phyloP scores from a whole-genome alignment of 345 rosid genomes.

The Lumnitzera racemosa region DNA sequence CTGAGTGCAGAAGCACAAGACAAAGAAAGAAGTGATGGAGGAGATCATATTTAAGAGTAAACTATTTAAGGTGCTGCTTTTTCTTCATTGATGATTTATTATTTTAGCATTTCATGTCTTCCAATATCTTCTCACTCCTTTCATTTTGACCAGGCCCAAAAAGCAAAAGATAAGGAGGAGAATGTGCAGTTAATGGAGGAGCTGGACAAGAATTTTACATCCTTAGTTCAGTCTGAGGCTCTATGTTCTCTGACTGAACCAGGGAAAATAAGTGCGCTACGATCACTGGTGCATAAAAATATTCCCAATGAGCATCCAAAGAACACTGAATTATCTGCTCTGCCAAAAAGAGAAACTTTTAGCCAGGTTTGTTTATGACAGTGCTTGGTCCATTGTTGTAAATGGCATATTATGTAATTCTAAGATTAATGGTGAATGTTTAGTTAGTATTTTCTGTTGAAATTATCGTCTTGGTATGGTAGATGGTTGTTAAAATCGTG shows the following conservation, averaged over 20 bases:
- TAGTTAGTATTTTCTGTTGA: not conserved
- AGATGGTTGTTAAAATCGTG: too few species aligned
- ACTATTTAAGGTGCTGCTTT: conserved; percentile 65
- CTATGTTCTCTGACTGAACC: conserved; percentile 58
- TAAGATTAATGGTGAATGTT: not conserved
- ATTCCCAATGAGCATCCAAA: conserved; percentile 28
- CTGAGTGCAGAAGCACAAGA: conserved; percentile 59
- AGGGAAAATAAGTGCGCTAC: conserved; percentile 52
- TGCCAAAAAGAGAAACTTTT: conserved; percentile 16
- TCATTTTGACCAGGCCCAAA: conserved; percentile 56
- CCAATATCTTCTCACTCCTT: not conserved
- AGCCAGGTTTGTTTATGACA: conserved; percentile 30
- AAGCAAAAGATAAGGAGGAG: conserved; percentile 79
- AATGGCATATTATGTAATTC: not conserved
- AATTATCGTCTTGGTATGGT: not conserved
- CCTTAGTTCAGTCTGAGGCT: conserved; percentile 55
- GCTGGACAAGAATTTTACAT: conserved; percentile 58
- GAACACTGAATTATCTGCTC: conserved; percentile 18
- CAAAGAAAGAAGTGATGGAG: conserved; percentile 84
- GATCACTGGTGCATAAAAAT: conserved; percentile 38
- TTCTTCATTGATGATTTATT: not conserved
- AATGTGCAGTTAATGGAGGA: conserved; percentile 72
- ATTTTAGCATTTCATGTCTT: not conserved
- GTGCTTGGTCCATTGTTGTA: not conserved
- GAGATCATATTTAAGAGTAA: conserved; percentile 96